These are phyloP conservation scores for Coemansia sp. DNA, from an alignment of 192 early-diverging fungal species.

Conservation along the genomic window DNA sequence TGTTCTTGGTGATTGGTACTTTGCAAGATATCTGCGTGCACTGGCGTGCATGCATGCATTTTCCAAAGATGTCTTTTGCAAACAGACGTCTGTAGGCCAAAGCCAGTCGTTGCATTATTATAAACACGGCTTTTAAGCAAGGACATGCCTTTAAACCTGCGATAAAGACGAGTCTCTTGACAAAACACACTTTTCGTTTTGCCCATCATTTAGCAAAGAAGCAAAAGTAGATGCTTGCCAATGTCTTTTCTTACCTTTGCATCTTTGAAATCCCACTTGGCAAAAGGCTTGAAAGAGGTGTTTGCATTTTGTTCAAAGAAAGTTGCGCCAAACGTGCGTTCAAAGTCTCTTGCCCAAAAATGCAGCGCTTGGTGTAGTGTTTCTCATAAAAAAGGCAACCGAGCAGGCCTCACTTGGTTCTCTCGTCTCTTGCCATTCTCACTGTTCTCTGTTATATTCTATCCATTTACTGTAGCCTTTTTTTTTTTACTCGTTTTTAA, in stretches of 20 bases:
- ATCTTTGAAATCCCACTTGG: background rate
- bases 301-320: background rate
- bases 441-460: background rate
- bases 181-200: constrained; percentile 3
- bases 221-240: background rate
- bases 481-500: background rate
- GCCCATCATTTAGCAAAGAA: background rate
- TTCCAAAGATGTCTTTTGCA: background rate
- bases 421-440: background rate
- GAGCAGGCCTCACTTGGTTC: background rate
- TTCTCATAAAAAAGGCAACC: background rate
- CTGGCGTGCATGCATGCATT: background rate
- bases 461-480: background rate
- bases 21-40: background rate
- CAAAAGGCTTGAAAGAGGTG: background rate
- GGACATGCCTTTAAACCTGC: background rate
- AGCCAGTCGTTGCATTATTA: background rate
- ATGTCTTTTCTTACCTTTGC: background rate
- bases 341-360: background rate
- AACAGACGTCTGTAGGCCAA: background rate
- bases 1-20: background rate
- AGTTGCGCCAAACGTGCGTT: background rate
- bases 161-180: background rate
- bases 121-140: background rate
- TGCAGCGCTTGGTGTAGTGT: background rate